phyloP scores from a whole-genome alignment of 208 protist species.

The Acanthamoeba rhysodes region DNA sequence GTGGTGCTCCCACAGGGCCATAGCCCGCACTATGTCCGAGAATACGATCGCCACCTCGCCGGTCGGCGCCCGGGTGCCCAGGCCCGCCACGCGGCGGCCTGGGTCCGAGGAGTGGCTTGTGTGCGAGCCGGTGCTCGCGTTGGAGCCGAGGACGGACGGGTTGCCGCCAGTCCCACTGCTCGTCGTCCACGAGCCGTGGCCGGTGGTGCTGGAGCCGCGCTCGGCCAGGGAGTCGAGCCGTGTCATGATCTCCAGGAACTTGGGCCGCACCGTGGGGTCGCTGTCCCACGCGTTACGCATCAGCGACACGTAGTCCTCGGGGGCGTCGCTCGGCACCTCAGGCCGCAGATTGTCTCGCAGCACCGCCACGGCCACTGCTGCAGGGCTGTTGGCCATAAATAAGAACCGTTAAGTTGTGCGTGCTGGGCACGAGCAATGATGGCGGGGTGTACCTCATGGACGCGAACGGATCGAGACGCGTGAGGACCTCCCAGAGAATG shows the following conservation, averaged over 20 bases:
- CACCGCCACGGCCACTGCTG: conserved; percentile 64
- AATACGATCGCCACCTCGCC: conserved; percentile 61
- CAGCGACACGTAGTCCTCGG: background rate
- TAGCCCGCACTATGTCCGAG: conserved; percentile 13
- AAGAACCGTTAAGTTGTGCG: background rate
- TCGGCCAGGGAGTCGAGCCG: background rate
- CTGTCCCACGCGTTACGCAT: conserved; percentile 2
- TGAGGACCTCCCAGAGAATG: conserved; percentile 55
- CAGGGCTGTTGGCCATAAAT: background rate
- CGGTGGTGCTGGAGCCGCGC: background rate
- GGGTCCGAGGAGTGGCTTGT: background rate
- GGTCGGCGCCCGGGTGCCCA: background rate
- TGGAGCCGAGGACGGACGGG: background rate
- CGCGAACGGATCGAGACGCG: background rate
- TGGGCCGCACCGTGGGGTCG: conserved; percentile 33
- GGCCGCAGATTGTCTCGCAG: conserved; percentile 63
- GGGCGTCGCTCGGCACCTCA: background rate
- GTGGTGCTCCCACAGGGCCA: conserved; percentile 60
- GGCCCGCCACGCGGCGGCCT: background rate
- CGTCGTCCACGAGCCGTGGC: conserved; percentile 24
- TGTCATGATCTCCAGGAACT: conserved; percentile 67
- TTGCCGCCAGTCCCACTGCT: background rate
- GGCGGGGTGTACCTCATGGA: background rate
- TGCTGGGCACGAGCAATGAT: background rate
- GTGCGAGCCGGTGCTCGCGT: background rate